These are phyloP conservation scores for Claviceps maximensis DNA, from an alignment of 2,329 filamentous ascomycete genomes.

Conservation along the genomic window DNA sequence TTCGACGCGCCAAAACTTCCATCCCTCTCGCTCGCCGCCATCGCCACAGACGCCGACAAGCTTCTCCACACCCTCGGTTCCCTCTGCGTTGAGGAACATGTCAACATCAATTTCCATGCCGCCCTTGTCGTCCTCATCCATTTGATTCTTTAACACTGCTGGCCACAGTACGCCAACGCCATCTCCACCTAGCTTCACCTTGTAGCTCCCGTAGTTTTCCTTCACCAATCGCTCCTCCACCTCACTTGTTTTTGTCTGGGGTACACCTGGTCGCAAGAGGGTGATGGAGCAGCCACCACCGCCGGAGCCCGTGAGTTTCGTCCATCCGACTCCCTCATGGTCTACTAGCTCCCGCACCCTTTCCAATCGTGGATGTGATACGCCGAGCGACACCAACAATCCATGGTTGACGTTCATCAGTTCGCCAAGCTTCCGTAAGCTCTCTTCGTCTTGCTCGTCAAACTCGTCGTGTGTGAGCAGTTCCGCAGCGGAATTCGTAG, in stretches of 20 bases:
- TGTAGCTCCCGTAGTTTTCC: slow-evolving; percentile 72
- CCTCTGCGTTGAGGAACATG: slow-evolving; percentile 66
- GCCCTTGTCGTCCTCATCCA: slow-evolving; percentile 62
- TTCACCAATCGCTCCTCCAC: slow-evolving; percentile 52
- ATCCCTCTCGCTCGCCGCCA: slow-evolving; percentile 58
- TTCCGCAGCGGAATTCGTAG: slow-evolving; percentile 42
- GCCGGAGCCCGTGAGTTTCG: slow-evolving; percentile 89
- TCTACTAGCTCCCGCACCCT: slow-evolving; percentile 85
- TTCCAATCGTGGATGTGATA: slow-evolving; percentile 88
- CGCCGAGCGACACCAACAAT: slow-evolving; percentile 76
- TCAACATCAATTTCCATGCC: slow-evolving; percentile 91
- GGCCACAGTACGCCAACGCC: slow-evolving; percentile 92
- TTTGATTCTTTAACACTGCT: slow-evolving; percentile 74
- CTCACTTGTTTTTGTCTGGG: slow-evolving; percentile 40
- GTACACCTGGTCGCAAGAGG: slow-evolving; percentile 56
- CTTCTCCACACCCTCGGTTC: slow-evolving; percentile 71
- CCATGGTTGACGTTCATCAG: slow-evolving; percentile 92
- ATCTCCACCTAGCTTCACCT: slow-evolving; percentile 82
- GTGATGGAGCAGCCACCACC: slow-evolving; percentile 95
- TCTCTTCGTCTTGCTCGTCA: slow-evolving; percentile 47
- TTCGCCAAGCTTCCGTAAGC: slow-evolving; percentile 66
- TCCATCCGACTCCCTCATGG: slow-evolving; percentile 83
- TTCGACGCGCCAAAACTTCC: slow-evolving; percentile 74
- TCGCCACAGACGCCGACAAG: slow-evolving; percentile 68
- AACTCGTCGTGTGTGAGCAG: slow-evolving; percentile 51